Percentiles rank a stretch among this genome's conserved stretches.
phyloP scores from a whole-genome alignment of 768 basidiomycete genomes.

The Terana coerulea region DNA sequence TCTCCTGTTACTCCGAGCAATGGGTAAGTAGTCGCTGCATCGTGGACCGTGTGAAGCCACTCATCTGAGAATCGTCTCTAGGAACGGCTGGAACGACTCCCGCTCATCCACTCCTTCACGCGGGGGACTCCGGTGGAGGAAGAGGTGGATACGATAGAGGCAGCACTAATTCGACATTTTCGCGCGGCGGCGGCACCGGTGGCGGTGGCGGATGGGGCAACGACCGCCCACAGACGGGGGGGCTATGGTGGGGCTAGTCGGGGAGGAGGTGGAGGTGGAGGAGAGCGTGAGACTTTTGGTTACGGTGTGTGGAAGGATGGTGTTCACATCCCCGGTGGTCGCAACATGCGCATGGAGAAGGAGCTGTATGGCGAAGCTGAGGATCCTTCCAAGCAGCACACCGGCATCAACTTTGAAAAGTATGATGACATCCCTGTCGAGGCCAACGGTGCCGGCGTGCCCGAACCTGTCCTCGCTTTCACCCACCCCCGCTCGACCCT shows the following conservation, averaged over 20 bases:
- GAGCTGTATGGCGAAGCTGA: slow-evolving; percentile 90
- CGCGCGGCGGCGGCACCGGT: slow-evolving; percentile 35
- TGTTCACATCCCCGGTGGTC: slow-evolving; percentile 76
- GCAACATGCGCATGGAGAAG: slow-evolving; percentile 89
- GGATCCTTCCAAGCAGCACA: slow-evolving; percentile 86
- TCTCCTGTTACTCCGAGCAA: slow-evolving; percentile 37
- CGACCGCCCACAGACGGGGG: slow-evolving; percentile 26
- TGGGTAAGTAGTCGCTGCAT: slow-evolving; percentile 42
- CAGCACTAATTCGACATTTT: slow-evolving; percentile 29
- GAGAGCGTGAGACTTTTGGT: slow-evolving; percentile 52
- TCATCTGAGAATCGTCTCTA: slow-evolving; percentile 25
- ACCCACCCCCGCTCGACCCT: slow-evolving; percentile 87
- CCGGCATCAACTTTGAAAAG: slow-evolving; percentile 99
- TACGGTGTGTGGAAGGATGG: slow-evolving; percentile 88
- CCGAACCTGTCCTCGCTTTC: slow-evolving; percentile 88
- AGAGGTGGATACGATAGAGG: slow-evolving; percentile 44
- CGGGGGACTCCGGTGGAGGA: slow-evolving; percentile 38
- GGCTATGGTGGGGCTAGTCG: slow-evolving; percentile 34
- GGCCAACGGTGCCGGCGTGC: slow-evolving; percentile 95
- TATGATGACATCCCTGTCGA: slow-evolving; percentile 99
- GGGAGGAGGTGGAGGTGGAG: slow-evolving; percentile 23
- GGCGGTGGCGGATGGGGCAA: slow-evolving; percentile 36
- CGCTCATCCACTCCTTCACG: slow-evolving; percentile 56
- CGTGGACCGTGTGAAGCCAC: slow-evolving; percentile 11
- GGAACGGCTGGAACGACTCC: slow-evolving; percentile 75